Base-by-base conservation (phyloP, 1,284 basidiomycete genomes). In the Malassezia brasiliensis region DNA sequence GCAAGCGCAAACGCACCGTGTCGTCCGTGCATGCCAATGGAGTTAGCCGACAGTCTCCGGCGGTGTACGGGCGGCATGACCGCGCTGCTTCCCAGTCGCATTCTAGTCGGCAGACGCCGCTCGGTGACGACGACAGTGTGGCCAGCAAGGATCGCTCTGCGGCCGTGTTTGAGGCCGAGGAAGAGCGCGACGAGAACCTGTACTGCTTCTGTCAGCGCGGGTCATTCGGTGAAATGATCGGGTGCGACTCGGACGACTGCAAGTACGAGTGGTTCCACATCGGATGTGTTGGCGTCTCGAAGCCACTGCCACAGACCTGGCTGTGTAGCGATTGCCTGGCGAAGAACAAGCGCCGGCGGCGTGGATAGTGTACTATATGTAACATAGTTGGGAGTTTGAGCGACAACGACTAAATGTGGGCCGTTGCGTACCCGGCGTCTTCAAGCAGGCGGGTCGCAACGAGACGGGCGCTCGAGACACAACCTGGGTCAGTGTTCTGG, bases 191-290 rank as follows among this genome's bases (percentile, higher is more conserved):
- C 53, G 68, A 72, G 48, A 67, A 65, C 44, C 61, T 67, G 2
- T 74, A 74, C 62, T 74, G 72, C 44, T 68, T 67, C 63, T 74
- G 72, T 46, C 72, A 72, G 58, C 59, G 67, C 2, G 66, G 67
- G 2, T 72, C 69, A 9, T 74, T 71, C 28, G 72, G 72, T 19
- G 72, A 74, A 58, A 67, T 70, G 66, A 67, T 67, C 47, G 61
- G 63, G 45, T 68, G 64, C 54, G 63, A 67, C 56, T 63, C 63
- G 38, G 65, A 63, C 17, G 67, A 70, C 40, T 74, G 69, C 62
- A 67, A 65, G 50, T 64, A 52, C 36, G 69, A 74, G 54, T 74
- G 72, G 72, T 74, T 74, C 61, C 72, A 74, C 54, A 68, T 74
- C 19, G 66, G 65, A 34, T 74, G 72, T 39, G 72, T 74, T 0